phyloP scores from a whole-genome alignment of 2,329 filamentous ascomycete species.

The Colletotrichum simmondsii region DNA sequence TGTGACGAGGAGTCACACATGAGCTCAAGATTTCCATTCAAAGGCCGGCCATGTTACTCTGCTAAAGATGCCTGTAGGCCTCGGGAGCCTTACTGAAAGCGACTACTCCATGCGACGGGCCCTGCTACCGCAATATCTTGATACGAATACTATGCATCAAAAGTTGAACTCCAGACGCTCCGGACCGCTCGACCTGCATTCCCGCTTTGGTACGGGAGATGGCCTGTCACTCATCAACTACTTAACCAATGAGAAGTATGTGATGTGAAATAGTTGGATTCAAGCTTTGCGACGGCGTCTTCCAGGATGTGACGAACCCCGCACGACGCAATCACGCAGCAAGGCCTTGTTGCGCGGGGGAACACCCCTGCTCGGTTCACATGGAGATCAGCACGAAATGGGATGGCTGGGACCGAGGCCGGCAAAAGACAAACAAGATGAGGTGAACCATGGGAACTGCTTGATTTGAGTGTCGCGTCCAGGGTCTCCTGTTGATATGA shows the following conservation, averaged over 20 bases:
- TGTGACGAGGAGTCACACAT: neutral
- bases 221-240: too few relatives aligned
- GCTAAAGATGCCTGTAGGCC: neutral
- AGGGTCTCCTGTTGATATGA: neutral
- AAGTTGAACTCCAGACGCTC: neutral
- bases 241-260: neutral
- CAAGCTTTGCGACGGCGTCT: neutral
- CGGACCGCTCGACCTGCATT: neutral
- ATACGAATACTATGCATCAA: neutral
- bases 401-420: conserved; percentile 24
- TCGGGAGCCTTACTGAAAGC: neutral
- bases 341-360: conserved; percentile 3
- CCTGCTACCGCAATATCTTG: neutral
- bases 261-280: neutral
- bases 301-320: conserved; percentile 22
- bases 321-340: conserved; percentile 9
- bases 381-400: conserved; percentile 22
- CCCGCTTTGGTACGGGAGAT: neutral
- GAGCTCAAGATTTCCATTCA: neutral
- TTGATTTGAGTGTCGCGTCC: neutral
- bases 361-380: conserved; percentile 19
- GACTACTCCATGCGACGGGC: neutral
- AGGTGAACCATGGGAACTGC: neutral
- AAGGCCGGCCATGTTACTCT: neutral
- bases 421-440: neutral